Conservation (phyloP, 2,329 filamentous ascomycete species). For the Cercospora janseana region DNA sequence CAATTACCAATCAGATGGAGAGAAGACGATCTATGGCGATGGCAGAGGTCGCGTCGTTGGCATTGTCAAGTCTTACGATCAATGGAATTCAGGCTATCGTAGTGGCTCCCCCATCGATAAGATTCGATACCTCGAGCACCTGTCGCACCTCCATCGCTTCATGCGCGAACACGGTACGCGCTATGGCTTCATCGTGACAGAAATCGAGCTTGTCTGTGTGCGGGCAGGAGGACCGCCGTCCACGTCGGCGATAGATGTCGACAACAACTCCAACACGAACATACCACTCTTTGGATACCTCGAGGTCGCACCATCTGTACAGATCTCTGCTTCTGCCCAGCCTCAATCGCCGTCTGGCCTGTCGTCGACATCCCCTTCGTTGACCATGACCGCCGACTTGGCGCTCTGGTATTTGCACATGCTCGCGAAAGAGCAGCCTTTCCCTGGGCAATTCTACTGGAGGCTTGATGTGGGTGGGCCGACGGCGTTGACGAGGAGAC, state of each 20-base stretch:
- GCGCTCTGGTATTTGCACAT: constrained; percentile 77
- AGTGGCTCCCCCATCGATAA: constrained; percentile 79
- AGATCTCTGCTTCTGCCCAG: constrained; percentile 41
- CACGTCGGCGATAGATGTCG: constrained; percentile 11
- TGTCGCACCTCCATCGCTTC: constrained; percentile 80
- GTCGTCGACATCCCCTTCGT: constrained; percentile 13
- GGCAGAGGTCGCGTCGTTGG: constrained; percentile 66
- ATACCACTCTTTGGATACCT: constrained; percentile 86
- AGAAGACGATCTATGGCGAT: constrained; percentile 50
- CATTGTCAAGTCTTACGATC: constrained; percentile 86
- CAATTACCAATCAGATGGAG: constrained; percentile 56
- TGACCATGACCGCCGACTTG: constrained; percentile 66
- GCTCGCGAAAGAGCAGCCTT: constrained; percentile 61
- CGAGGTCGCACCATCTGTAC: constrained; percentile 64
- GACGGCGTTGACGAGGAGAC: constrained; percentile 68
- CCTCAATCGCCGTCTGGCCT: background rate
- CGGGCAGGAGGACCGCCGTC: constrained; percentile 63
- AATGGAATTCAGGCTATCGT: constrained; percentile 94
- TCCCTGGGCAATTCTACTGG: constrained; percentile 61
- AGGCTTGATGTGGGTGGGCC: constrained; percentile 71
- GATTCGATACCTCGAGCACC: constrained; percentile 82
- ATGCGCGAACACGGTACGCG: constrained; percentile 93
- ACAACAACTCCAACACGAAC: constrained; percentile 33
- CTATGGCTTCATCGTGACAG: constrained; percentile 94
- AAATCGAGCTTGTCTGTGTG: constrained; percentile 90